Evolutionary conservation across 805 yeast genomes (phyloP), one percentile per base, ranked within the genome.

Genomic region (Komagataella ulmi): DNA sequence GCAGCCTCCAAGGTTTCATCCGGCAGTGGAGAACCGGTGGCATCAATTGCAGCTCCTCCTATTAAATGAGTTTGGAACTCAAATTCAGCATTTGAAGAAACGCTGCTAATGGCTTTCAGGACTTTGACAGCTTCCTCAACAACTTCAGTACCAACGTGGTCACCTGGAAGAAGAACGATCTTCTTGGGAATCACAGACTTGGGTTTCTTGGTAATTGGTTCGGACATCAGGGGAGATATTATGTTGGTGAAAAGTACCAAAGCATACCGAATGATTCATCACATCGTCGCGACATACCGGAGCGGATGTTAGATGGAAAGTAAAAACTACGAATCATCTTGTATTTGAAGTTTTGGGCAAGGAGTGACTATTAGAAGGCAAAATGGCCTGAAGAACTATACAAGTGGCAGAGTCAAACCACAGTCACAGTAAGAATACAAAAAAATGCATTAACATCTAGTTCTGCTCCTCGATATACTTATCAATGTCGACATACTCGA

Each of bases 21-120:
- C 14, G 97, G 85, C 57, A 93, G 74, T 54, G 99, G 97, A 50
- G 66, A 83, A 51, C 99, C 99, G 47, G 95, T 84, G 53, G 97
- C 97, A 66, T 93, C 99, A 62, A 93, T 91, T 48, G 98, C 95
- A 50, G 98, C 97, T 62, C 99, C 99, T 57, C 99, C 99, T 60
- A 93, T 91, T 61, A 91, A 75, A 63, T 90, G 96, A 56, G 85
- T 70, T 61, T 85, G 75, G 66, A 88, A 88, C 51, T 85, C 79
- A 64, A 93, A 90, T 62, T 81, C 70, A 61, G 85, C 71, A 14
- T 61, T 64, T 46, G 83, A 76, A 49, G 75, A 73, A 47, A 66
- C 80, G 54, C 73, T 75, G 58, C 80, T 79, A 58, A 91, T 85
- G 51, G 96, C 88, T 54, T 81, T 74, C 55, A 93, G 75, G 36